phyloP scores from a whole-genome alignment of 345 rosid species.

The Ceriops zippeliana region DNA sequence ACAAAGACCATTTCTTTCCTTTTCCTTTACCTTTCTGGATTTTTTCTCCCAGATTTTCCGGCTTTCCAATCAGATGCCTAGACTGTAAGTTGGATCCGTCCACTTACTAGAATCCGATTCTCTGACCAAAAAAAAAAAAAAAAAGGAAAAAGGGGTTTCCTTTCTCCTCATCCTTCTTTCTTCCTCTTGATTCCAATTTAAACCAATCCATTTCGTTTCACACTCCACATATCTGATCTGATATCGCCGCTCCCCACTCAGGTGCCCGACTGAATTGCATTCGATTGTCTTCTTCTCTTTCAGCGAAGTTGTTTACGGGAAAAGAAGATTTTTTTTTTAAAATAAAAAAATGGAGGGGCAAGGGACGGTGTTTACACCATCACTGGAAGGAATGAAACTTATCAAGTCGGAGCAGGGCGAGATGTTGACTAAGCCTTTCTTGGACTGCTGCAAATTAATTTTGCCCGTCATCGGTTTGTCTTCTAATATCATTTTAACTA shows the following conservation, averaged over 20 bases:
- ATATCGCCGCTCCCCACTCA: too few relatives aligned
- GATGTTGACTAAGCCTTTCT: conserved; percentile 78
- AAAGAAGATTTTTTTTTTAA: neutral
- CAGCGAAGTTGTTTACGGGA: neutral
- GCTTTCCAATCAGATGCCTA: too few relatives aligned
- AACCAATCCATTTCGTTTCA: neutral
- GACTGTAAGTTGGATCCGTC: too few relatives aligned
- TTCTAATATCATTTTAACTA: too few relatives aligned
- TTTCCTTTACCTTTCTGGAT: too few relatives aligned
- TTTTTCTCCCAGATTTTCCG: too few relatives aligned
- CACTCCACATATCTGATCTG: neutral
- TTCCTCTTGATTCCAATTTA: neutral
- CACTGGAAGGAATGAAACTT: conserved; percentile 83
- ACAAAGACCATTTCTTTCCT: too few relatives aligned
- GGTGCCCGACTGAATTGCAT: too few relatives aligned
- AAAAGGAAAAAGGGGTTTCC: neutral
- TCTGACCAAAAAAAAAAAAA: neutral
- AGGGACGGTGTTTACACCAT: conserved; percentile 61
- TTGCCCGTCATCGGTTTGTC: conserved; percentile 75
- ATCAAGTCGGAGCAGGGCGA: conserved; percentile 65
- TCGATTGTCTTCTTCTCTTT: too few relatives aligned
- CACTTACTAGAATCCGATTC: neutral
- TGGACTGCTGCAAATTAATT: conserved; percentile 79
- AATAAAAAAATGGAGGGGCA: conserved; percentile 48
- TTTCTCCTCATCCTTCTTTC: neutral